Evolutionary conservation across 2,329 filamentous ascomycete species (phyloP).

Genomic region (Sclerotinia subarctica): DNA sequence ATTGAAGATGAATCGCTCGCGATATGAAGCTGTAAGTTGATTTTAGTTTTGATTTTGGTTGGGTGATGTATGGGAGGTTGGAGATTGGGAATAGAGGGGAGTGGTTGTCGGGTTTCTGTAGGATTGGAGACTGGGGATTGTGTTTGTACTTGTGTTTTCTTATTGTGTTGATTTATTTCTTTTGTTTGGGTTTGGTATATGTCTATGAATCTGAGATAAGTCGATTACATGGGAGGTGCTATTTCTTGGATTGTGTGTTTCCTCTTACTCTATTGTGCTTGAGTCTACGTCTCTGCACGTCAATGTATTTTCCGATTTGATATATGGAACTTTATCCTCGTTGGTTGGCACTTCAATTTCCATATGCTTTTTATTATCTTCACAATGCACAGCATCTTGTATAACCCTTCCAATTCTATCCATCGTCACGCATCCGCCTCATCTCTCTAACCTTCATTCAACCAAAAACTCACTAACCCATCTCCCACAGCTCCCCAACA

Average conservation of each 20-base stretch:
- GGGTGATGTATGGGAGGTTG: too few species aligned
- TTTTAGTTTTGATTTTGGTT: background rate
- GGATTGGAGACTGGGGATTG: background rate
- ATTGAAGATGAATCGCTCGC: slow-evolving; percentile 30
- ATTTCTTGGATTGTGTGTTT: background rate
- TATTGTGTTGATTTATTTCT: too few species aligned
- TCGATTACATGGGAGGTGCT: too few species aligned
- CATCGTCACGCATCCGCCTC: background rate
- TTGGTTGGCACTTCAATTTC: background rate
- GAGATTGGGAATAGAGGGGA: background rate
- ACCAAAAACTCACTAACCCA: background rate
- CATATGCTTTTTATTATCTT: background rate
- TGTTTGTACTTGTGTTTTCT: too few species aligned
- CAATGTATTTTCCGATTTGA: background rate
- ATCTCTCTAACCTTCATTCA: background rate
- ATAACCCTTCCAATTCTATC: too few species aligned
- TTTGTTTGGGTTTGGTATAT: too few species aligned
- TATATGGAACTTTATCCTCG: background rate
- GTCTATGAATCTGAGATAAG: too few species aligned
- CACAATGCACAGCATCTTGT: too few species aligned
- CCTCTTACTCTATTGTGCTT: background rate
- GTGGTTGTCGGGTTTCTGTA: too few species aligned
- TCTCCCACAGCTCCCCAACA: slow-evolving; percentile 29
- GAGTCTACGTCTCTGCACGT: background rate
- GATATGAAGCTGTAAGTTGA: slow-evolving; percentile 32